Evolutionary conservation across 139 green algal species (phyloP), one percentile per base, ranked within the genome.

Genomic region (Auxenochlorella pyrenoidosa): DNA sequence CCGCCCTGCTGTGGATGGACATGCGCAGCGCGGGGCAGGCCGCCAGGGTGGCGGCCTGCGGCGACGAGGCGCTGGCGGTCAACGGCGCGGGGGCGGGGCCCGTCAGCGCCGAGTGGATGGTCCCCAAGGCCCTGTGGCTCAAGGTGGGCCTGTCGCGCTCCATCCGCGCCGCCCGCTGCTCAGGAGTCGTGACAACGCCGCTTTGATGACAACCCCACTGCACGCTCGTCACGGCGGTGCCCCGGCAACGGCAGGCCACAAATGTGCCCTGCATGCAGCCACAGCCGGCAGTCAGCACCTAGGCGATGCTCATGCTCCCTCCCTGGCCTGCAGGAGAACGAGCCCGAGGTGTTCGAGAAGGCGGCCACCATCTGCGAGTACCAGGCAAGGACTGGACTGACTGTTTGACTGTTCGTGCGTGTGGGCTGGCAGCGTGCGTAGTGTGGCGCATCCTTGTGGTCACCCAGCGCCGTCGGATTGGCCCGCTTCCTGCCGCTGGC

Each of bases 1-100:
- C 94, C 19, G 93, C 93, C 2, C 87, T 97, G 43, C 88, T 97
- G 76, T 97, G 95, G 95, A 95, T 95, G 93, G 95, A 97, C 91
- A 95, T 96, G 94, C 90, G 95, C 59, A 88, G 81, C 13, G 89
- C 94, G 0, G 71, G 58, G 5, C 92, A 97, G 91, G 93, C 95
- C 22, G 90, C 88, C n/a, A 38, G 84, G 40, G 92, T 97, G 36
- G 88, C 92, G 13, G 88, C 87, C 22, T 89, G 79, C 2, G 78
- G 84, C 5, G 94, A 97, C 88, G 66, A 89, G 26, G 93, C 93
- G 18, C 85, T 97, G 41, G 38, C 85, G 18, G 95, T 98, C 15
- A 98, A 98, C 89, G 88, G 91, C 75, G 94, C 86, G 30, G 95
- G 95, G 6, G 58, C 5, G 0, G 94, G 94, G 16, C 94, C 94